Evolutionary conservation across 129 eudicot genomes (phyloP).

Genomic region (Saussurea involucrata): DNA sequence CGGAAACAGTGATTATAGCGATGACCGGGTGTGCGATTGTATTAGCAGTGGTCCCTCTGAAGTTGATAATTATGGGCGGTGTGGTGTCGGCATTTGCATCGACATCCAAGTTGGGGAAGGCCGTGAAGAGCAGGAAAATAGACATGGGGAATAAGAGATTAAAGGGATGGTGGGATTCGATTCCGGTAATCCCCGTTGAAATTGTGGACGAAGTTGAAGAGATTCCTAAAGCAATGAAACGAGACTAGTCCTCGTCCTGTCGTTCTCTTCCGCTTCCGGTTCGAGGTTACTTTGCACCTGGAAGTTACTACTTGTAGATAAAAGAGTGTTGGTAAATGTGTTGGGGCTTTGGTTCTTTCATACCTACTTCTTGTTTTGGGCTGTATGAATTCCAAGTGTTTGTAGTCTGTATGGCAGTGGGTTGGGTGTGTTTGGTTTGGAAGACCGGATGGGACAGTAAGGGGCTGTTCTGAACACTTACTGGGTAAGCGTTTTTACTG

Average conservation of each 20-base stretch:
- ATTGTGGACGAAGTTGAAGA: constrained; percentile 40
- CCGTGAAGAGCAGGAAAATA: constrained; percentile 32
- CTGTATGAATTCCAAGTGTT: too few relatives aligned
- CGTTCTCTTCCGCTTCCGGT: too few relatives aligned
- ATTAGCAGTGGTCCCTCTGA: constrained; percentile 60
- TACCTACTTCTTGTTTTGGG: too few relatives aligned
- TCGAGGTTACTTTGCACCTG: too few relatives aligned
- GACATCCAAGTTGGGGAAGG: constrained; percentile 48
- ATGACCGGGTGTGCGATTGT: constrained; percentile 40
- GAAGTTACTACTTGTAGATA: too few relatives aligned
- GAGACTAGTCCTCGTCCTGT: neutral
- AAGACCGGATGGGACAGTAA: too few relatives aligned
- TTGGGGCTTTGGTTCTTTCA: too few relatives aligned
- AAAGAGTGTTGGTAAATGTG: too few relatives aligned
- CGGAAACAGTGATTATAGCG: constrained; percentile 49
- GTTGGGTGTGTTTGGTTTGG: too few relatives aligned
- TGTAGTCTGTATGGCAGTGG: too few relatives aligned
- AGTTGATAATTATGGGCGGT: constrained; percentile 51
- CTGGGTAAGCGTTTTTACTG: too few relatives aligned
- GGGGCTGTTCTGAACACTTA: too few relatives aligned
- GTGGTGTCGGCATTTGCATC: constrained; percentile 27
- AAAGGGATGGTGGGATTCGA: constrained; percentile 94
- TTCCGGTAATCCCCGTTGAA: constrained; percentile 77
- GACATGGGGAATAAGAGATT: constrained; percentile 57
- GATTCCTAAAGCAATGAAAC: constrained; percentile 22